Conservation (phyloP, 768 basidiomycete genomes). For the Guyanaporus albipodus region DNA sequence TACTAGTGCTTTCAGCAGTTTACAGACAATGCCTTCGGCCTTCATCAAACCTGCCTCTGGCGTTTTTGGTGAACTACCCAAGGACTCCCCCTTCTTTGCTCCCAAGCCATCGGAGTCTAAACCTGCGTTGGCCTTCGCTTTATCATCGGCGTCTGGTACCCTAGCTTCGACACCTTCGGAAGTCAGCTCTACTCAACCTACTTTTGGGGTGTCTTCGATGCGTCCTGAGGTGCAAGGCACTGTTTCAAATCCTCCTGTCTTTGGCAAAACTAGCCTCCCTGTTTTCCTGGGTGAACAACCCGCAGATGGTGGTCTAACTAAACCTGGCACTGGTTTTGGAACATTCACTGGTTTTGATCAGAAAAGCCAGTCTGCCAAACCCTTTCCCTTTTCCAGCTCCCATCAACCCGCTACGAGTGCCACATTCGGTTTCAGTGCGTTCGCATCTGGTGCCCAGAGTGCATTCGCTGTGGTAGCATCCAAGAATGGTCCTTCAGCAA, state of each 20-base stretch:
- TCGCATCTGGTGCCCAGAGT: constrained; percentile 27
- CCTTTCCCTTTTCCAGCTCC: constrained; percentile 19
- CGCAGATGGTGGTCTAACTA: constrained; percentile 24
- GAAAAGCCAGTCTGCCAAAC: constrained; percentile 25
- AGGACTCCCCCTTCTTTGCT: too few relatives aligned
- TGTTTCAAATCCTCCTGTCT: constrained; percentile 29
- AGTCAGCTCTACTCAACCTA: too few relatives aligned
- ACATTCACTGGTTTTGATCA: constrained; percentile 24
- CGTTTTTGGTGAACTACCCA: too few relatives aligned
- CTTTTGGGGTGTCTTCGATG: too few relatives aligned
- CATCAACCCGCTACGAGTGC: constrained; percentile 8
- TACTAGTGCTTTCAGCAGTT: too few relatives aligned
- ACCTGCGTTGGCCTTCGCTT: too few relatives aligned
- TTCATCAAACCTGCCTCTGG: too few relatives aligned
- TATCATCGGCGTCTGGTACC: too few relatives aligned
- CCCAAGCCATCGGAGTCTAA: too few relatives aligned
- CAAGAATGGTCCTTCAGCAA: constrained; percentile 15
- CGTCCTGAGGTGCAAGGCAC: too few relatives aligned
- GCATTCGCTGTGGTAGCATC: constrained; percentile 27
- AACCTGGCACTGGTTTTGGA: constrained; percentile 35
- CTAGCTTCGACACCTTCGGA: too few relatives aligned
- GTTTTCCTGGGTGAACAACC: constrained; percentile 12
- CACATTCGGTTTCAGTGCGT: constrained; percentile 34
- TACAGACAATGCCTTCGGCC: too few relatives aligned
- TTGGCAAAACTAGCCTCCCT: constrained; percentile 24